A percentile compares a stretch with the other conserved stretches of the same genome.
Conservation (phyloP, 768 basidiomycete genomes). For the Xerocomus potaroensis region DNA sequence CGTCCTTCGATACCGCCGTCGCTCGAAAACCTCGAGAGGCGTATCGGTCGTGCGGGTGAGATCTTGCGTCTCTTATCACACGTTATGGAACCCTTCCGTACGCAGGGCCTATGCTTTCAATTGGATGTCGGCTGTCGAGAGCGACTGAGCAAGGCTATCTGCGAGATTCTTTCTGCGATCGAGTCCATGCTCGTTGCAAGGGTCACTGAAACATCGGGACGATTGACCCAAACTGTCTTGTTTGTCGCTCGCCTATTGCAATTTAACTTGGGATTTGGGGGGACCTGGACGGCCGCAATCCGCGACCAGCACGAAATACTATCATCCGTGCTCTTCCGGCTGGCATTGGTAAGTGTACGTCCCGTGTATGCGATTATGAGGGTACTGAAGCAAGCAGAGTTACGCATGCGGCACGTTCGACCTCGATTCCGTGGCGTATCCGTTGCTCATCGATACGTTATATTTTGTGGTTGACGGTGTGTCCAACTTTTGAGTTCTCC, state of each 20-base stretch:
- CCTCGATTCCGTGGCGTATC: conserved; percentile 55
- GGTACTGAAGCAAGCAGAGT: conserved; percentile 35
- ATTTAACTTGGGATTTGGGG: conserved; percentile 65
- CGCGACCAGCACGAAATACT: conserved; percentile 45
- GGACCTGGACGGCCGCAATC: conserved; percentile 49
- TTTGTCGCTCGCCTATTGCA: conserved; percentile 66
- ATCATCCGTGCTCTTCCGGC: conserved; percentile 40
- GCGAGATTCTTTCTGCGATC: conserved; percentile 40
- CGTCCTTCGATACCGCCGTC: conserved; percentile 27
- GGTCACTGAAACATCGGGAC: conserved; percentile 19
- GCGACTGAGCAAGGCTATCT: conserved; percentile 48
- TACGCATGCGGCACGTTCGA: conserved; percentile 47
- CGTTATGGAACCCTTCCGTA: conserved; percentile 61
- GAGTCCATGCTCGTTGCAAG: conserved; percentile 33
- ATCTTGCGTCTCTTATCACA: conserved; percentile 65
- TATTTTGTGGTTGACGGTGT: conserved; percentile 72
- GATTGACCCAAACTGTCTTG: conserved; percentile 41
- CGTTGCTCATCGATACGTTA: conserved; percentile 68
- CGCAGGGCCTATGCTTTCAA: conserved; percentile 48
- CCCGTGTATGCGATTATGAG: conserved; percentile 1
- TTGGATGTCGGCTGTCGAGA: conserved; percentile 45
- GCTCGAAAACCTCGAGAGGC: conserved; percentile 32
- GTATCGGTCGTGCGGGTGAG: conserved; percentile 57
- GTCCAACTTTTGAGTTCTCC: too few species aligned
- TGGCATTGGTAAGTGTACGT: conserved; percentile 45